Base-by-base conservation (phyloP, 352 stramenopile species). In the Pythium rhizo-oryzae region DNA sequence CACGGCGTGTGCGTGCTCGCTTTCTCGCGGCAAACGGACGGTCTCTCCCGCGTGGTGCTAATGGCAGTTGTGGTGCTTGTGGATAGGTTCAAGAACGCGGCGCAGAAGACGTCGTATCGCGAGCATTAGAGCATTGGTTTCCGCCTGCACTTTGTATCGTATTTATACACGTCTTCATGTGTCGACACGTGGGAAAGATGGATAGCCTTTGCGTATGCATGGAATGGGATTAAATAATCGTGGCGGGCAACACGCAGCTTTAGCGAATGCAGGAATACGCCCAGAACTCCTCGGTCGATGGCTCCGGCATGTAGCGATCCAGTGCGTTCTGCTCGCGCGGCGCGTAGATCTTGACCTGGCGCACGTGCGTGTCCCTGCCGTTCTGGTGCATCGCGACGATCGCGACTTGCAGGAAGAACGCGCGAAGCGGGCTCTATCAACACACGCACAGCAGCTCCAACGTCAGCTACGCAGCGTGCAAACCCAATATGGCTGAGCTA, bases 321-420 rank as follows among this genome's bases (percentile, higher is more conserved):
- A 94, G 62, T 19, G 77, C 65, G 24, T 80, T 85, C 24, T 67
- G 28, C 65, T 91, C 75, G 7, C 92, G 75, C 18, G 93, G 90
- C 19, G 93, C 85, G 72, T 90, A 98, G 51, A 99, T 78, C 61
- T 97, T 98, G 39, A 98, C 85, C 58, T 99, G 95, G 28, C 97
- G 87, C 28, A 99, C 93, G 68, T 99, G 96, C 13, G 96, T 99
- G 70, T 99, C 97, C 28, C 94, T 80, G 33, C 97, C 97, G 79
- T 99, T 99, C 80, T 99, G 97, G 76, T 99, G 97, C 97, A 99
- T 99, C 21, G 91, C 91, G 8, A 97, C 75, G 58, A 99, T 90
- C 30, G 91, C 94, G 56, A 99, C 97, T 70, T 99, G 97, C 59
- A 99, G 75, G 62, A 99, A 94, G 75, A 99, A 98, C 15, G 97